Conservation (phyloP, 768 basidiomycete genomes). For the Coprinellus micaceus region DNA sequence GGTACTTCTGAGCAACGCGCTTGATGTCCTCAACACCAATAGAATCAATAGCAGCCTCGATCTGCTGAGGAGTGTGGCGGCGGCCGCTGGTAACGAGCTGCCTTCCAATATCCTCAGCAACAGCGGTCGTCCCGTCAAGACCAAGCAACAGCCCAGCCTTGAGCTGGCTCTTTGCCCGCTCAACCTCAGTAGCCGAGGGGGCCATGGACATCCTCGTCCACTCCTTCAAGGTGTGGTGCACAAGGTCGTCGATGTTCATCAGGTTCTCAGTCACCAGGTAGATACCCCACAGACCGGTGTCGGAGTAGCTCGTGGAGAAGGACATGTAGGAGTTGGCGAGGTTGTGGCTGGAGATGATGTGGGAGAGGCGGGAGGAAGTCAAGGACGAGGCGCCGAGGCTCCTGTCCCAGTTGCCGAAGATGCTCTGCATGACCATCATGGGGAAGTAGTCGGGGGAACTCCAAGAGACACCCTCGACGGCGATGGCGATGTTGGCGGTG, state of each 20-base stretch:
- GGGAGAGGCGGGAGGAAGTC: slow-evolving; percentile 86
- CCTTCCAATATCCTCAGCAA: slow-evolving; percentile 98
- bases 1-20: slow-evolving; percentile 91
- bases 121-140: slow-evolving; percentile 92
- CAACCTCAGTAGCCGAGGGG: slow-evolving; percentile 83
- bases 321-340: slow-evolving; percentile 99
- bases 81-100: slow-evolving; percentile 93
- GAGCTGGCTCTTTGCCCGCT: slow-evolving; percentile 97
- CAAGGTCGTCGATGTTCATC: slow-evolving; percentile 86
- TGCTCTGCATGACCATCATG: slow-evolving; percentile 96
- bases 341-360: slow-evolving; percentile 88
- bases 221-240: slow-evolving; percentile 92
- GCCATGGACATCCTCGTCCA: slow-evolving; percentile 93
- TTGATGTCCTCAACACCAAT: slow-evolving; percentile 87
- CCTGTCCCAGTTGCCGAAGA: slow-evolving; percentile 99
- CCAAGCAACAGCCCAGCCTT: slow-evolving; percentile 90
- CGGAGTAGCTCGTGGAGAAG: slow-evolving; percentile 97
- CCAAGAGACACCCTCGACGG: slow-evolving; percentile 98
- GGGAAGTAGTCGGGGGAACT: slow-evolving; percentile 98
- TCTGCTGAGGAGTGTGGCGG: slow-evolving; percentile 87
- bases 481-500: slow-evolving; percentile 91
- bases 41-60: slow-evolving; percentile 88
- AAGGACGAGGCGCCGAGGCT: slow-evolving; percentile 87
- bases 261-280: slow-evolving; percentile 96
- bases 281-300: slow-evolving; percentile 98